These are phyloP conservation scores for Cystoderma amianthinum DNA, from an alignment of 768 basidiomycete species.

Conservation along the genomic window DNA sequence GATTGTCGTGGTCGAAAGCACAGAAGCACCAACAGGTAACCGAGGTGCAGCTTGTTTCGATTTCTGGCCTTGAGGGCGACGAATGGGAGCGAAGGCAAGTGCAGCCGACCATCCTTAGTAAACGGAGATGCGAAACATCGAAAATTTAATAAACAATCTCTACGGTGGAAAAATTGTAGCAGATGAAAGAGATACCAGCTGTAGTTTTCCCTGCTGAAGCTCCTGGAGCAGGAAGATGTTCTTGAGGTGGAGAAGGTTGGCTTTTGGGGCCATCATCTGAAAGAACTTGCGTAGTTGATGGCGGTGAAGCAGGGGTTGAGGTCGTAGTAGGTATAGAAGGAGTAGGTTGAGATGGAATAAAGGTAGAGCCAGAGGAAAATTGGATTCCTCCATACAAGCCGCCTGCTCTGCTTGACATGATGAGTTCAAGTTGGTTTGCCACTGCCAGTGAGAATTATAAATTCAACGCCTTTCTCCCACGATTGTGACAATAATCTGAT, in stretches of 20 bases:
- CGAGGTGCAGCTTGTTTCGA: constrained; percentile 45
- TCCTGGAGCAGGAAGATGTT: constrained; percentile 9
- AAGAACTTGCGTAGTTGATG: too few species aligned
- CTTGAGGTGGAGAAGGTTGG: too few species aligned
- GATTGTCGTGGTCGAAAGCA: constrained; percentile 32
- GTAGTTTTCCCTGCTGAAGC: constrained; percentile 35
- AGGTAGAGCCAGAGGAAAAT: constrained; percentile 65
- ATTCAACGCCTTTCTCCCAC: too few species aligned
- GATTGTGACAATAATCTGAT: too few species aligned
- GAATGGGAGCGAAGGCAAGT: constrained; percentile 82
- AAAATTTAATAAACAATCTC: constrained; percentile 53
- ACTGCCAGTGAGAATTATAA: too few species aligned
- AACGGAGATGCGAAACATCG: constrained; percentile 23
- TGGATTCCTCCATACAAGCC: constrained; percentile 85
- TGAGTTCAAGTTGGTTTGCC: constrained; percentile 23
- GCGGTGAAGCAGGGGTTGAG: constrained; percentile 4
- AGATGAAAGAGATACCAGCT: constrained; percentile 54
- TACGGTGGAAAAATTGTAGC: constrained; percentile 37
- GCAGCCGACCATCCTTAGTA: constrained; percentile 81
- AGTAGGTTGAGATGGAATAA: constrained; percentile 33
- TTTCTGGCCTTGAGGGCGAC: constrained; percentile 53
- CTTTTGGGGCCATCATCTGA: too few species aligned
- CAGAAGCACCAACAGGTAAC: constrained; percentile 57
- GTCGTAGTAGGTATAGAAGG: constrained; percentile 12
- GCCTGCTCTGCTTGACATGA: constrained; percentile 73